Base-by-base conservation (phyloP, 768 basidiomycete species). In the Russula brevipes region DNA sequence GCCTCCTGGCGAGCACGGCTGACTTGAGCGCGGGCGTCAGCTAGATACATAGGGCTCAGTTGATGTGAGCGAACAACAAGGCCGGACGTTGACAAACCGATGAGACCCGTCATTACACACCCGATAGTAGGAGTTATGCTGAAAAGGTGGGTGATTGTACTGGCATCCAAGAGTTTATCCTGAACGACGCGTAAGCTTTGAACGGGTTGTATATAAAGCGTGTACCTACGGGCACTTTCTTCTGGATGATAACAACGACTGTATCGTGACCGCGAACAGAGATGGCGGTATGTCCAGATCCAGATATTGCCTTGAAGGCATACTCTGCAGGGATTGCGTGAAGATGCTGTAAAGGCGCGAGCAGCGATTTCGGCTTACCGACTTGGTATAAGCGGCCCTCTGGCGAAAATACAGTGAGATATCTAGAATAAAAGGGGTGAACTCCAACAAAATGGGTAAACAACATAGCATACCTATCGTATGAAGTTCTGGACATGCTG, bases 311-410 rank as follows among this genome's bases (percentile, higher is more conserved):
- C 77, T 98, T 99, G 87, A 98, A 98, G 33, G 97, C 96, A 81
- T 98, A 98, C 79, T 98, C 95, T 98, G 54, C 8, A 54, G 38
- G 19, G n/a, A 35, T 16, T 35, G 39, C 61, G 53, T 52, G 47
- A 39, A 63, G 16, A 39, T 33, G 31, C 5, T 31, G 24, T 31
- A 33, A 17, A 5, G 36, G 39, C 1, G 12, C 31, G n/a, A 11
- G 19, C 1, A 30, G 31, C 39, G 2, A 36, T 11, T 8, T 12
- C 3, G 47, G 79, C 89, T 70, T 70, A 91, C 94, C 97, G 73
- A 98, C 96, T 94, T 99, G 97, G 73, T 98, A 99, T 63, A 99
- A 78, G 60, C 96, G 85, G 45, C 97, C 97, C 78, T 99, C 94
- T 2, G 94, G 94, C 2, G 93, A 97, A 80, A 97, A 97, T 68